Conservation (phyloP, 2,329 filamentous ascomycete species). For the Microascus cirrosus region DNA sequence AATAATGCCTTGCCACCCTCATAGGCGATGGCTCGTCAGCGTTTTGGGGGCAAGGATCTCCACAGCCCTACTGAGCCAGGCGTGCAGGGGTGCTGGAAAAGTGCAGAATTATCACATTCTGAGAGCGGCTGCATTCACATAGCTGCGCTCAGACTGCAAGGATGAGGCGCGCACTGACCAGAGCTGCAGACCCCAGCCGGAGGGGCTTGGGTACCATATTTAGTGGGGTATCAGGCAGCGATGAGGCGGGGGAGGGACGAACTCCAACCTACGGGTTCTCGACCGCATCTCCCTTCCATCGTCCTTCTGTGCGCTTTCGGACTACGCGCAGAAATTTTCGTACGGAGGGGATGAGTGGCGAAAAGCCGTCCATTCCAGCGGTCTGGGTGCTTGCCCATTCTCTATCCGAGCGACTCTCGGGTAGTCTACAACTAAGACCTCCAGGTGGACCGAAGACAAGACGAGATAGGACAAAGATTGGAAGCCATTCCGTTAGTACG, state of each 20-base stretch:
- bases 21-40: too few relatives aligned
- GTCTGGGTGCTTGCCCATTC: too few relatives aligned
- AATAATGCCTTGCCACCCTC: too few relatives aligned
- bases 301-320: too few relatives aligned
- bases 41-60: too few relatives aligned
- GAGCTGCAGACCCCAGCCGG: background rate
- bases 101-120: too few relatives aligned
- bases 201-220: background rate
- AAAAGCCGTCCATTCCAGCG: too few relatives aligned
- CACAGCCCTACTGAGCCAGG: too few relatives aligned
- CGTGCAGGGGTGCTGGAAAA: too few relatives aligned
- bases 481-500: background rate
- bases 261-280: background rate
- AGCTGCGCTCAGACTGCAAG: background rate
- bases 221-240: background rate
- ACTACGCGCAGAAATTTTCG: too few relatives aligned
- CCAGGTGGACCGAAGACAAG: background rate
- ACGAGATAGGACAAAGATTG: background rate
- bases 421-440: background rate
- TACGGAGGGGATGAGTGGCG: too few relatives aligned
- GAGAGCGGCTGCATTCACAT: background rate
- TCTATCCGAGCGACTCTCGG: too few relatives aligned
- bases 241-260: background rate
- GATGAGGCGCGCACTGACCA: background rate
- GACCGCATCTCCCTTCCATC: background rate